Conservation (phyloP, 768 basidiomycete species). For the Cyclocybe cylindracea region DNA sequence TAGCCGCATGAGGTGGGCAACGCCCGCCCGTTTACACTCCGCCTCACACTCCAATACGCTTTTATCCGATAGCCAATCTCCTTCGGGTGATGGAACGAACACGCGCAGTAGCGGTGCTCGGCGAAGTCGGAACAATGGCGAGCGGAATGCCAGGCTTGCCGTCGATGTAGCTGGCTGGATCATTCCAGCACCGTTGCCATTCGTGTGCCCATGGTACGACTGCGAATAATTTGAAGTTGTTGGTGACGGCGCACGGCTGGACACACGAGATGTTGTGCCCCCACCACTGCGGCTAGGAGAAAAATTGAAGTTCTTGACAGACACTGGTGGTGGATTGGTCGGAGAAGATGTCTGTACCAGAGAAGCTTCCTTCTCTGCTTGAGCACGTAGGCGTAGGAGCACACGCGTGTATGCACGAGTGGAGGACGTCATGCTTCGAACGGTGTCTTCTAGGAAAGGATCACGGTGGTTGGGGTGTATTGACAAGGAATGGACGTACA, state of each 20-base stretch:
- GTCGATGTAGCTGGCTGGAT: slow-evolving; percentile 22
- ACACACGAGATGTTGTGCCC: slow-evolving; percentile 37
- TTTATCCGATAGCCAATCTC: slow-evolving; percentile 83
- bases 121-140: slow-evolving; percentile 67
- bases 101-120: slow-evolving; percentile 79
- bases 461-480: slow-evolving; percentile 44
- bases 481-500: slow-evolving; percentile 53
- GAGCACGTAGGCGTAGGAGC: slow-evolving; percentile 73
- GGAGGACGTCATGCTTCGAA: slow-evolving; percentile 56
- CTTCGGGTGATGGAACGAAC: slow-evolving; percentile 85
- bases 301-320: slow-evolving; percentile 2
- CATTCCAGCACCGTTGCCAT: slow-evolving; percentile 17
- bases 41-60: slow-evolving; percentile 82
- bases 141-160: slow-evolving; percentile 49
- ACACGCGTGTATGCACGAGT: slow-evolving; percentile 81
- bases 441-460: slow-evolving; percentile 39
- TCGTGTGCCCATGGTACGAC: slow-evolving; percentile 33
- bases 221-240: slow-evolving; percentile 52
- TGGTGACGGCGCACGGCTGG: slow-evolving; percentile 72
- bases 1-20: slow-evolving; percentile 59
- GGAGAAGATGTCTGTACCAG: slow-evolving; percentile 13
- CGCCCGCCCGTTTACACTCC: slow-evolving; percentile 71
- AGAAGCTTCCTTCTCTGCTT: slow-evolving; percentile 63
- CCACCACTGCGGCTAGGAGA: slow-evolving; percentile 16
- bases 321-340: slow-evolving; percentile 15